Conservation (phyloP, 2,329 filamentous ascomycete genomes). For the Phialemonium atrogriseum region DNA sequence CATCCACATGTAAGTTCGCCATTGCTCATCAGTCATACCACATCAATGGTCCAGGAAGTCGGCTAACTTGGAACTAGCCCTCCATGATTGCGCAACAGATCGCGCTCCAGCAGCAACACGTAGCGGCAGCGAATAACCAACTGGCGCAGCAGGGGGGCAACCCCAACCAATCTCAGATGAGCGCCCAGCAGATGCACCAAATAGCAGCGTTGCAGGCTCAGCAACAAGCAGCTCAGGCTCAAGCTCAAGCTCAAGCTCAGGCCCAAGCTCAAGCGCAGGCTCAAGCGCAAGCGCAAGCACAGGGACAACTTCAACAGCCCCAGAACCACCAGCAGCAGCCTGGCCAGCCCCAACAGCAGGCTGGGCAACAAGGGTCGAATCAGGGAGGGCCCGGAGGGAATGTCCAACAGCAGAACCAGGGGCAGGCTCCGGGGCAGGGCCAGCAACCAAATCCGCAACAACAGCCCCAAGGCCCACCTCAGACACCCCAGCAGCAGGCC, state of each 20-base stretch:
- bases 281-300: slow-evolving; percentile 27
- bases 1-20: slow-evolving; percentile 12
- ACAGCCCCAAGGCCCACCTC: slow-evolving; percentile 27
- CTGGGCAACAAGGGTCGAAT: slow-evolving; percentile 8
- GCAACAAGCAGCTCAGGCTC: slow-evolving; percentile 23
- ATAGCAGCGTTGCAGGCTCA: slow-evolving; percentile 26
- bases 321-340: slow-evolving; percentile 30
- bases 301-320: slow-evolving; percentile 28
- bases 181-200: slow-evolving; percentile 26
- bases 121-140: slow-evolving; percentile 31
- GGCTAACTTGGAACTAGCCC: slow-evolving; percentile 15
- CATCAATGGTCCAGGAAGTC: slow-evolving; percentile 7
- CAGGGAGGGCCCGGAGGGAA: slow-evolving; percentile 1
- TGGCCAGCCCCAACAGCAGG: slow-evolving; percentile 12
- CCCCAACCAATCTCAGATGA: slow-evolving; percentile 40
- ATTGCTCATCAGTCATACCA: background rate
- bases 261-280: slow-evolving; percentile 30
- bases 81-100: slow-evolving; percentile 38
- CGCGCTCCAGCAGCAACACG: slow-evolving; percentile 35
- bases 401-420: slow-evolving; percentile 9
- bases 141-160: slow-evolving; percentile 33
- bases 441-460: slow-evolving; percentile 22
- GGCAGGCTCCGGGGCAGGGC: slow-evolving; percentile 12
- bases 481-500: slow-evolving; percentile 29
- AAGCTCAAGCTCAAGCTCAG: slow-evolving; percentile 28